Conservation (phyloP, 768 basidiomycete genomes). For the Tricholoma matsutake region DNA sequence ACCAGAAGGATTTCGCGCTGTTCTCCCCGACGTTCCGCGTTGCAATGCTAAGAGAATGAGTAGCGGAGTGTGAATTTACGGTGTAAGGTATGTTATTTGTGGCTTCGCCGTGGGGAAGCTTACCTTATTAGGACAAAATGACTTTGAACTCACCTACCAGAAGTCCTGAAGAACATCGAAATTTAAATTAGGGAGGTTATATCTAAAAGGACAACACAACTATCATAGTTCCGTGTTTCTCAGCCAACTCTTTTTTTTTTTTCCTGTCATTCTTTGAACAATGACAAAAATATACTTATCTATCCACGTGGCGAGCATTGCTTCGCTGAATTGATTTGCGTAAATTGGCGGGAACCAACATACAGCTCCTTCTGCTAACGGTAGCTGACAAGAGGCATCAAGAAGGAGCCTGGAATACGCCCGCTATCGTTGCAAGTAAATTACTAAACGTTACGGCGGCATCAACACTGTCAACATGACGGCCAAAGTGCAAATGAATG, state of each 20-base stretch:
- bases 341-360: not conserved
- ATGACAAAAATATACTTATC: not conserved
- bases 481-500: not conserved
- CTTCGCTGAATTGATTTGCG: not conserved
- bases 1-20: constrained; percentile 30
- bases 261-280: not conserved
- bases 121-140: constrained; percentile 28
- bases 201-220: not conserved
- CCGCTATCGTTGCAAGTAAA: not conserved
- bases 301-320: not conserved
- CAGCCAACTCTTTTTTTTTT: not conserved
- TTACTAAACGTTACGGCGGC: not conserved
- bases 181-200: not conserved
- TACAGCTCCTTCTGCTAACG: not conserved
- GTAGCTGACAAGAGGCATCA: not conserved
- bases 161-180: constrained; percentile 14
- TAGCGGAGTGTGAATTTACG: constrained; percentile 42
- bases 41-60: constrained; percentile 40
- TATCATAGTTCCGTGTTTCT: not conserved
- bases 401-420: not conserved
- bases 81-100: constrained; percentile 41
- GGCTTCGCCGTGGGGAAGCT: constrained; percentile 45
- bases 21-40: constrained; percentile 40
- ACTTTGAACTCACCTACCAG: constrained; percentile 13
- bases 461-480: not conserved